Evolutionary conservation across 1,139 yeast genomes (phyloP).

Genomic region (Pneumocystis murina): DNA sequence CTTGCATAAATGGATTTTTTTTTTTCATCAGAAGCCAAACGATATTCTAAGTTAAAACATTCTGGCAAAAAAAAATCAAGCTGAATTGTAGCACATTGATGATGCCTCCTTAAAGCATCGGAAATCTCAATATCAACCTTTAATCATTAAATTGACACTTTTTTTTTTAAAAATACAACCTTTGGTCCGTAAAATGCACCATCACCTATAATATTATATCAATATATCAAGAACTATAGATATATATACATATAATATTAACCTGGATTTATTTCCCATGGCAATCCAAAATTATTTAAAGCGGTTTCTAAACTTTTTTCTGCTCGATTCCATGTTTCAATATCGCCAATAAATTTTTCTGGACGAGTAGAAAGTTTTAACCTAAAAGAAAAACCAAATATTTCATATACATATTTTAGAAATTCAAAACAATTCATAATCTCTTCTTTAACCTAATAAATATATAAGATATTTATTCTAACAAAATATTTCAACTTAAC

Average conservation of each 20-base stretch:
- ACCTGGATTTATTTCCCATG: constrained; percentile 61
- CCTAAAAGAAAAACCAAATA: constrained; percentile 63
- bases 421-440: constrained; percentile 59
- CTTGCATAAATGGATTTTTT: constrained; percentile 22
- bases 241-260: neutral
- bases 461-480: neutral
- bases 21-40: constrained; percentile 27
- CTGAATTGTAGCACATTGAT: constrained; percentile 93
- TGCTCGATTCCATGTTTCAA: constrained; percentile 73
- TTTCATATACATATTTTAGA: constrained; percentile 60
- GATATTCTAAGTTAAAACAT: constrained; percentile 61
- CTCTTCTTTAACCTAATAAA: constrained; percentile 29
- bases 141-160: constrained; percentile 22
- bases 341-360: constrained; percentile 66
- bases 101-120: constrained; percentile 71
- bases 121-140: constrained; percentile 65
- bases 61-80: constrained; percentile 88
- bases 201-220: constrained; percentile 33
- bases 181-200: constrained; percentile 97
- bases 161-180: neutral
- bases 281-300: constrained; percentile 30
- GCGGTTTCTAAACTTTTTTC: constrained; percentile 57
- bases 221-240: neutral
- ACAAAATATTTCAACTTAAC: constrained; percentile 31
- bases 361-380: constrained; percentile 82